A percentile compares a stretch with the other conserved stretches of the same genome.
These are phyloP conservation scores for Salix exigua DNA, from an alignment of 345 rosid genomes.

Conservation along the genomic window DNA sequence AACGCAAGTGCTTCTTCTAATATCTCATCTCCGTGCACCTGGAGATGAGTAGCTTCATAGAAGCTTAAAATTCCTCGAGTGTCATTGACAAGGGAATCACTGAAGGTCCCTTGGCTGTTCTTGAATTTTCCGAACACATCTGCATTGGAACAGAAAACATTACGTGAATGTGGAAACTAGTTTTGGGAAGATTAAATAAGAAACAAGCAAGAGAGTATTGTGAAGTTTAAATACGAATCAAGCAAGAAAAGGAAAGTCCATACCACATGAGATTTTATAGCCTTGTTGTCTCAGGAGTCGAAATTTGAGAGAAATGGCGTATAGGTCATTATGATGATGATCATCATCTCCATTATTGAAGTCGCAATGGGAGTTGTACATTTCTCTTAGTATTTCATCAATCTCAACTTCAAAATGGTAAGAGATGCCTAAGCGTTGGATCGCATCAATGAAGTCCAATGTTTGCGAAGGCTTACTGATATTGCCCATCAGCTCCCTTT, in stretches of 20 bases:
- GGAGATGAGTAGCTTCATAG: constrained; percentile 19
- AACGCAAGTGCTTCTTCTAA: constrained; percentile 16
- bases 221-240: too few relatives aligned
- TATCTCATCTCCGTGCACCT: constrained; percentile 24
- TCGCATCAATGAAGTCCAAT: constrained; percentile 28
- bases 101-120: constrained; percentile 20
- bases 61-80: constrained; percentile 12
- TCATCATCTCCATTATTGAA: not conserved
- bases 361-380: not conserved
- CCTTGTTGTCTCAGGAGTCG: constrained; percentile 33
- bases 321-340: not conserved
- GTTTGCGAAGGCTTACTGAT: not conserved
- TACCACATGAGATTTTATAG: not conserved
- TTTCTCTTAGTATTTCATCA: constrained; percentile 14
- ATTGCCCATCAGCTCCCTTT: constrained; percentile 7
- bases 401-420: constrained; percentile 47
- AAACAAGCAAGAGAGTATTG: not conserved
- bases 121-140: constrained; percentile 33
- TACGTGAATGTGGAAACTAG: too few relatives aligned
- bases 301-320: constrained; percentile 16
- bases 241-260: not conserved
- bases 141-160: not conserved
- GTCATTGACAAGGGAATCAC: not conserved
- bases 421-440: constrained; percentile 42
- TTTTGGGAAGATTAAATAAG: not conserved